phyloP scores from a whole-genome alignment of 1,139 yeast genomes.

The Pichia norvegensis region DNA sequence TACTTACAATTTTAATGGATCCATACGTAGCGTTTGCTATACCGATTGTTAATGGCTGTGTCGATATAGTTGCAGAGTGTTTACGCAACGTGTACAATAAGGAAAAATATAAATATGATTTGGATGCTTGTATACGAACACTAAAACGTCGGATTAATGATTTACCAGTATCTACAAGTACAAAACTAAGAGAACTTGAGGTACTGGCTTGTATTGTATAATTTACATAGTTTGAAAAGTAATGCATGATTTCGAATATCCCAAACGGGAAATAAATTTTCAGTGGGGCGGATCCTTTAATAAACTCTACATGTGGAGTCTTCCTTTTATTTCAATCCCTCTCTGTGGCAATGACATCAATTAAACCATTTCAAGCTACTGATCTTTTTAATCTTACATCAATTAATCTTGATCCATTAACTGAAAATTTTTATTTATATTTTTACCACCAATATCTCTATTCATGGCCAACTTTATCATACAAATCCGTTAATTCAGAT shows the following conservation, averaged over 20 bases:
- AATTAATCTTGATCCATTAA: slow-evolving; percentile 77
- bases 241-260: no score
- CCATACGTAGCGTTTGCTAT: slow-evolving; percentile 21
- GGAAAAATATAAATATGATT: slow-evolving; percentile 7
- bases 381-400: slow-evolving; percentile 68
- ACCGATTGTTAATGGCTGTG: background rate
- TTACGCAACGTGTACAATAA: background rate
- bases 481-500: slow-evolving; percentile 50
- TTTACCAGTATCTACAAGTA: background rate
- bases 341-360: slow-evolving; percentile 55
- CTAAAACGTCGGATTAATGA: slow-evolving; percentile 7
- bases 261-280: no score
- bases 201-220: background rate
- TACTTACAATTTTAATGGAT: slow-evolving; percentile 20
- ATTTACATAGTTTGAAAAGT: background rate
- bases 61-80: slow-evolving; percentile 3
- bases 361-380: slow-evolving; percentile 77
- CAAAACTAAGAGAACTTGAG: background rate
- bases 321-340: background rate
- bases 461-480: slow-evolving; percentile 84
- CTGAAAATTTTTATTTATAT: slow-evolving; percentile 80
- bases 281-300: no score
- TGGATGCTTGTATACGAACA: slow-evolving; percentile 10
- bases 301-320: no score
- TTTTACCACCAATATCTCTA: slow-evolving; percentile 80